Evolutionary conservation across 2,329 filamentous ascomycete species (phyloP), one percentile per base, ranked within the genome.

Genomic region (Raffaelea ambrosiae): DNA sequence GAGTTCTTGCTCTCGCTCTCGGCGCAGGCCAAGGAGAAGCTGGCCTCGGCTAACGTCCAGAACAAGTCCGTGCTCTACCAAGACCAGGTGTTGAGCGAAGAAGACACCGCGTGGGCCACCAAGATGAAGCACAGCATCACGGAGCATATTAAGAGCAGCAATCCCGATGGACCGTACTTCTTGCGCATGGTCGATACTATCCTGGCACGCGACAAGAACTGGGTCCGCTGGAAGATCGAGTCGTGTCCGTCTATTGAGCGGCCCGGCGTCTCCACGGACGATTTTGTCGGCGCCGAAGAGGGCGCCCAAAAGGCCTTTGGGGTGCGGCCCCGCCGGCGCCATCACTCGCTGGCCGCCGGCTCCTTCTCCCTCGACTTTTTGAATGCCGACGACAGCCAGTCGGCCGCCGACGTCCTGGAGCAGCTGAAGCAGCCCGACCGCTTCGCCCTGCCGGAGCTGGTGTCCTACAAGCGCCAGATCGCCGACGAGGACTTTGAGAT

Each of bases 141-240:
- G 50, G 80, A 81, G 50, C 95, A 96, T 64, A 76, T 98, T 48
- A 85, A 86, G 60, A 76, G 83, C 57, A 87, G 87, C 19, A 69
- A 74, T 39, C n/a, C 26, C 4, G 90, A 95, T 59, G 93, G 93
- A 26, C 86, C 88, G 54, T 95, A 95, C 65, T 98, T 97, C 65
- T 86, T 89, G 66, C 84, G 93, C 36, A 95, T 97, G 80, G 89
- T 98, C 29, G 91, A 97, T 63, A 97, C 90, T 13, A 91, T 98
- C 29, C 78, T 98, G 26, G 88, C 88, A 21, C 79, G 93, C 53
- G 93, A 99, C 65, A 97, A 96, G 71, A 96, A 97, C 62, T 98
- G 94, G 94, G 89, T 94, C 40, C 84, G 89, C 53, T 99, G 93
- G 93, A 99, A 99, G 68, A 84, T 91, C 51, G 89, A 96, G 63